Base-by-base conservation (phyloP, 108 stramenopile genomes). In the Schizochytrium sp. region DNA sequence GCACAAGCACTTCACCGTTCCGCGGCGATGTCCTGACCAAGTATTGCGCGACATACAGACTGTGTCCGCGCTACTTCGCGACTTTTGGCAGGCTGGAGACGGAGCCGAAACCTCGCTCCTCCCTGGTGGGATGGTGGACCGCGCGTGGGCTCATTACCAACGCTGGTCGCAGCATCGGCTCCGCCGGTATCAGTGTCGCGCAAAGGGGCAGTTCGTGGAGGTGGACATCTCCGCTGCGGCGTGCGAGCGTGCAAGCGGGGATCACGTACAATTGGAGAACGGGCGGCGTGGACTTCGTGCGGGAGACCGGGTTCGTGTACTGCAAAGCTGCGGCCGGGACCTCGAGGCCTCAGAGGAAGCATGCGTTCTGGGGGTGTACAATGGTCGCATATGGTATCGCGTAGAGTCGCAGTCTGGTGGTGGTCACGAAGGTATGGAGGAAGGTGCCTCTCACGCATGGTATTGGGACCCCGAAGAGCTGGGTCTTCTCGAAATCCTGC, bases 291-390 rank as follows among this genome's bases (percentile, higher is more conserved):
- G 76, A 2, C 51, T 53, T 34, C 76, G 76, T 23, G 90, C 96
- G 60, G 98, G 98, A 19, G 98, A 98, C 90, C 88, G 92, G 28
- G 95, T 98, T 25, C 91, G 92, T 5, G 88, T 98, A 57, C 96
- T 94, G 57, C 90, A 95, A 6, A 94, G 96, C 69, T 93, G 95
- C 29, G 96, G 97, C 19, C 90, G 96, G 60, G 90, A 95, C 72
- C 91, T 98, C 47, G 98, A 97, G 60, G 89, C 96, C 5, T 92
- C 95, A 41, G 98, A 98, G 91, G 96, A 97, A 89, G 97, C 97
- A 28, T 89, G 96, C 57, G 92, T 98, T 60, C 94, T 98, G 29
- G 98, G 98, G 34, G 90, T 93, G 6, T 95, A 93, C 76, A 94
- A 96, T 87, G 95, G 95, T 5, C 91, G 92, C 53, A 90, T 98